Base-by-base conservation (phyloP, 208 protist genomes). In the Leishmania tropica region DNA sequence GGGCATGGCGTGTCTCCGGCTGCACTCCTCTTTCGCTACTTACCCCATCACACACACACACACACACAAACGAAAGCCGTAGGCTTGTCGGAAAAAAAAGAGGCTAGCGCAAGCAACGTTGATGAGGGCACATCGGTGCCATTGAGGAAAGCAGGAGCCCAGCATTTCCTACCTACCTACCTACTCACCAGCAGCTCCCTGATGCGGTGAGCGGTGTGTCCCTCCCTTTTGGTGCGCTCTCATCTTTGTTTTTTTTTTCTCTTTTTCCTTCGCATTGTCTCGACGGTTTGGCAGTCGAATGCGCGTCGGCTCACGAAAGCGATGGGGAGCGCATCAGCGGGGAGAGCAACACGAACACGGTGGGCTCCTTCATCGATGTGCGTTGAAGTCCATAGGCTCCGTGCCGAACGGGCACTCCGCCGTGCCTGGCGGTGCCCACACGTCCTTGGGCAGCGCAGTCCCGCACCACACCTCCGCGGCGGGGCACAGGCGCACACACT, bases 391-490 rank as follows among this genome's bases (percentile, higher is more conserved):
- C 15, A 53, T 78, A 5, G 81, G 75, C 28, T 87, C 78, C 0
- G 93, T 94, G 17, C 82, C 83, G 83, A 97, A 97, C 0, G 92
- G 90, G 72, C 95, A 97, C 19, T 89, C 67, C 0, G 77, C 54
- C 4, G 88, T 94, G 28, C 86, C 93, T 5, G 95, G 93, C 28
- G 84, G 81, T 3, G 89, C 88, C 92, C 93, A 97, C 64, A 97
- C 92, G 1, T 85, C 70, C 42, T 45, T 75, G 8, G 92, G 85
- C 19, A 97, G 82, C 67, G 74, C 53, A 17, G 87, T 90, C 21
- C 93, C 93, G 21, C 78, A 85, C 91, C 93, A 97, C 73, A 87
- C 64, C 11, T 85, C 84, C 42, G 87, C 81, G 31, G 84, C 58
- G 0, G 86, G 84, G 64, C 86, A 86, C 15, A 92, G 78, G 10